Evolutionary conservation across 1,284 basidiomycete species (phyloP).

Genomic region (Erythrobasidium hasegawianum): DNA sequence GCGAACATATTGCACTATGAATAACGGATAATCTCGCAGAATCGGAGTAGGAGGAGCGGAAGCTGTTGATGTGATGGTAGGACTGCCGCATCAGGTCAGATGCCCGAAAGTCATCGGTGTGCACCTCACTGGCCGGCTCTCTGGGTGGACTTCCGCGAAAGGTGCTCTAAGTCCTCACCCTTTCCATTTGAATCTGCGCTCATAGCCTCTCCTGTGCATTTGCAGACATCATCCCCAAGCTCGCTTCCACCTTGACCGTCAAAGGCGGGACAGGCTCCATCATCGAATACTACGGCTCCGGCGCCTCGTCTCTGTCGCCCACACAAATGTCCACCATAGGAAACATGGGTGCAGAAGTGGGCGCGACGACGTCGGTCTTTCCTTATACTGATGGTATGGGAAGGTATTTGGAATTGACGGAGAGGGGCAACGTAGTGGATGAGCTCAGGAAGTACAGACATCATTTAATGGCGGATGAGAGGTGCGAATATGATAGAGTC

Average conservation of each 20-base stretch:
- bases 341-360: constrained; percentile 99
- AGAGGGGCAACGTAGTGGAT: constrained; percentile 69
- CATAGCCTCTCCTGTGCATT: constrained; percentile 21
- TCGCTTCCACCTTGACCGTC: constrained; percentile 93
- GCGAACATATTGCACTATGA: background rate
- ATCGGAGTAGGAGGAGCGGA: constrained; percentile 99
- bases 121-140: constrained; percentile 88
- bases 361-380: constrained; percentile 97
- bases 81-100: constrained; percentile 96
- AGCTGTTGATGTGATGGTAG: constrained; percentile 97
- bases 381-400: constrained; percentile 95
- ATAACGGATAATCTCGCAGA: constrained; percentile 52
- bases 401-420: constrained; percentile 87
- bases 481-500: constrained; percentile 87
- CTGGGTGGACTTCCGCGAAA: constrained; percentile 96
- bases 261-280: constrained; percentile 97
- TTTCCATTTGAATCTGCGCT: no score
- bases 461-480: constrained; percentile 85
- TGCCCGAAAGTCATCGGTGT: constrained; percentile 99
- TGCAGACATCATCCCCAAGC: constrained; percentile 89
- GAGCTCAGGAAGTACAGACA: constrained; percentile 85
- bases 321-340: constrained; percentile 99
- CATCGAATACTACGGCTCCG: constrained; percentile 88
- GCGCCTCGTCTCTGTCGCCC: constrained; percentile 91
- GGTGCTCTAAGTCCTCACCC: no score